These are phyloP conservation scores for Aspergillus floridensis DNA, from an alignment of 2,329 filamentous ascomycete species.

Conservation along the genomic window DNA sequence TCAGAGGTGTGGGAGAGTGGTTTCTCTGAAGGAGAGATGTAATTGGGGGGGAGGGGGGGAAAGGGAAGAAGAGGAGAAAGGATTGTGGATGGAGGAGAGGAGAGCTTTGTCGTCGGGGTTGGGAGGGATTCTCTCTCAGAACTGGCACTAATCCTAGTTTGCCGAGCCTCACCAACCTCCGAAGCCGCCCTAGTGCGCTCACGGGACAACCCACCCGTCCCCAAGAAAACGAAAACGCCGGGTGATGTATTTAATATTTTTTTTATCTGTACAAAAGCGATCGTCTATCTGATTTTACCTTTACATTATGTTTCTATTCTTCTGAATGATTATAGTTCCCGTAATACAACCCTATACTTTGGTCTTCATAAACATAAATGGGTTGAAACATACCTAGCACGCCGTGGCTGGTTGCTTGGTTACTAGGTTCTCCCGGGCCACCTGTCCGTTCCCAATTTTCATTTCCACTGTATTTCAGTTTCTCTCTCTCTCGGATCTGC, in stretches of 20 bases:
- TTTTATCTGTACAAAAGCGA: neutral
- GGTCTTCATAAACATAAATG: neutral
- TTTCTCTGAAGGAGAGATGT: constrained; percentile 42
- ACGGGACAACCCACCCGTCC: constrained; percentile 21
- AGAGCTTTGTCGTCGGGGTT: constrained; percentile 43
- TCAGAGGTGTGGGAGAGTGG: constrained; percentile 44
- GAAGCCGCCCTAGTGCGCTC: constrained; percentile 39
- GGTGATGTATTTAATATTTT: neutral
- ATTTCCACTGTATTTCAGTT: constrained; percentile 18
- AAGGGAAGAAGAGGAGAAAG: constrained; percentile 38
- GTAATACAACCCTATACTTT: neutral
- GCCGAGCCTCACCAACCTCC: constrained; percentile 38
- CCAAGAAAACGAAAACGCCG: constrained; percentile 8
- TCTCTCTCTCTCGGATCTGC: constrained; percentile 36
- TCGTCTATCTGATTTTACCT: neutral
- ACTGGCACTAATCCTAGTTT: constrained; percentile 41
- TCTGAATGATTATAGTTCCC: neutral
- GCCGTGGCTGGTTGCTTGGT: constrained; percentile 9
- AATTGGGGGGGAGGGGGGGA: constrained; percentile 40
- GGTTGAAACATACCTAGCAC: neutral
- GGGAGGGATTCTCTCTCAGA: constrained; percentile 41
- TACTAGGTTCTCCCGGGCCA: constrained; percentile 24
- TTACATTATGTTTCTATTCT: constrained; percentile 2
- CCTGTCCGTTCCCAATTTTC: constrained; percentile 29
- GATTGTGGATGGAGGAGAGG: constrained; percentile 44